phyloP scores from a whole-genome alignment of 257 asterid species.

The Gardenia jasminoides region DNA sequence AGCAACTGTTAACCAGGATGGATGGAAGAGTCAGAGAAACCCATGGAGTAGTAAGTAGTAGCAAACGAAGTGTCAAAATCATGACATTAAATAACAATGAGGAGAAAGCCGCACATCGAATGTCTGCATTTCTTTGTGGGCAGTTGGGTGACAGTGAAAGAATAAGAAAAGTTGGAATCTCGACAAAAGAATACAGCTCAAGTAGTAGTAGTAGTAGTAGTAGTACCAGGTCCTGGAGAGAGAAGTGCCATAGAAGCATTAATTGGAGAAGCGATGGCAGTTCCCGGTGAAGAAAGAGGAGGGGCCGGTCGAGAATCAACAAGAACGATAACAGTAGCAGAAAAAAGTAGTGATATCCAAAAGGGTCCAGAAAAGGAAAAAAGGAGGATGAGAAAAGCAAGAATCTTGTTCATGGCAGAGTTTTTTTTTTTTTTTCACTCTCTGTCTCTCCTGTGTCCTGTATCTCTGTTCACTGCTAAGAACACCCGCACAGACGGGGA shows the following conservation, averaged over 20 bases:
- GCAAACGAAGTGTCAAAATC: background rate
- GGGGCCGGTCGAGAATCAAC: constrained; percentile 21
- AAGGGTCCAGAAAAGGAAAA: constrained; percentile 18
- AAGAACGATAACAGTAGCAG: background rate
- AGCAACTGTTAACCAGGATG: background rate
- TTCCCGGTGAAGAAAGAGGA: constrained; percentile 21
- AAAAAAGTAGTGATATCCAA: constrained; percentile 3
- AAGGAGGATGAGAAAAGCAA: constrained; percentile 17
- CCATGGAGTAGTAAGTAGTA: background rate
- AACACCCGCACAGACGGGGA: background rate
- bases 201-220: background rate
- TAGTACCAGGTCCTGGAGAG: constrained; percentile 35
- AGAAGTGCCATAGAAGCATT: constrained; percentile 24
- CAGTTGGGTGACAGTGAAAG: background rate
- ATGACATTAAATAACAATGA: background rate
- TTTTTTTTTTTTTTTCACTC: background rate
- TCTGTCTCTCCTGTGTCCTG: background rate
- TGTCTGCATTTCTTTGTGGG: background rate
- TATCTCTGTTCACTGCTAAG: too few relatives aligned
- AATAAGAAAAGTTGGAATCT: background rate
- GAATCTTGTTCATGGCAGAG: background rate
- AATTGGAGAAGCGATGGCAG: constrained; percentile 24
- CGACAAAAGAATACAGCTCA: too few relatives aligned
- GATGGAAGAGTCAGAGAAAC: background rate
- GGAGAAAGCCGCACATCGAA: background rate